Percentiles rank a stretch among this genome's conserved stretches.
These are phyloP conservation scores for Malus hybrid DNA, from an alignment of 331 rosid species.

Conservation along the genomic window DNA sequence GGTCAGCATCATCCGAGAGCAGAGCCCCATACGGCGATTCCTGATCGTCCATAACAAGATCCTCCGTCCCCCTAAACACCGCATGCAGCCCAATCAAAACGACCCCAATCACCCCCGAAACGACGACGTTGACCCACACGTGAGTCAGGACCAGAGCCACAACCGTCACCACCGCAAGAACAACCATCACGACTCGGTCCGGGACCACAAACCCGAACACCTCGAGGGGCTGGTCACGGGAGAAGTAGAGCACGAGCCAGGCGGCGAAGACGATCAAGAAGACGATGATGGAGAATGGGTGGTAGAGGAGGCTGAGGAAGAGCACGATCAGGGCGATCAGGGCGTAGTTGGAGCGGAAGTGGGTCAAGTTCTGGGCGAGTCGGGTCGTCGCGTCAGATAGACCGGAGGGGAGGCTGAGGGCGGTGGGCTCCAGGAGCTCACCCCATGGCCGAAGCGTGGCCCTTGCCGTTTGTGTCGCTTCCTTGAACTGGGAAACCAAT, in stretches of 20 bases:
- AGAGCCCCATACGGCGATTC: constrained; percentile 60
- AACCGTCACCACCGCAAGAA: constrained; percentile 24
- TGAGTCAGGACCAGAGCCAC: constrained; percentile 26
- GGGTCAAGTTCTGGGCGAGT: constrained; percentile 35
- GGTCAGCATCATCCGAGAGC: constrained; percentile 19
- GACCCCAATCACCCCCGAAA: constrained; percentile 17
- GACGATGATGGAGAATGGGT: constrained; percentile 39
- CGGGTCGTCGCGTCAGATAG: constrained; percentile 46
- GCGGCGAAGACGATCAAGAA: constrained; percentile 26
- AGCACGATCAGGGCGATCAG: constrained; percentile 25
- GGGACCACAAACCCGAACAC: constrained; percentile 24
- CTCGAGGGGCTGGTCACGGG: constrained; percentile 37
- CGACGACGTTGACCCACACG: constrained; percentile 43
- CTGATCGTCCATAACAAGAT: constrained; percentile 42
- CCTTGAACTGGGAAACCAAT: constrained; percentile 22
- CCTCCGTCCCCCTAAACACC: constrained; percentile 49
- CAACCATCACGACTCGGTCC: constrained; percentile 20
- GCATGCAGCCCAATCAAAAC: constrained; percentile 32
- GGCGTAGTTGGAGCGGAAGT: constrained; percentile 57
- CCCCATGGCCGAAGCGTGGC: constrained; percentile 57
- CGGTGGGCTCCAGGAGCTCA: constrained; percentile 29
- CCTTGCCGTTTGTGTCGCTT: constrained; percentile 28
- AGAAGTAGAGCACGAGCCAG: constrained; percentile 60
- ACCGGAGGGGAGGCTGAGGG: constrained; percentile 41
- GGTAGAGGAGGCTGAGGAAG: constrained; percentile 48